Conservation (phyloP, 2,329 filamentous ascomycete genomes). For the Aspergillus clavatus region DNA sequence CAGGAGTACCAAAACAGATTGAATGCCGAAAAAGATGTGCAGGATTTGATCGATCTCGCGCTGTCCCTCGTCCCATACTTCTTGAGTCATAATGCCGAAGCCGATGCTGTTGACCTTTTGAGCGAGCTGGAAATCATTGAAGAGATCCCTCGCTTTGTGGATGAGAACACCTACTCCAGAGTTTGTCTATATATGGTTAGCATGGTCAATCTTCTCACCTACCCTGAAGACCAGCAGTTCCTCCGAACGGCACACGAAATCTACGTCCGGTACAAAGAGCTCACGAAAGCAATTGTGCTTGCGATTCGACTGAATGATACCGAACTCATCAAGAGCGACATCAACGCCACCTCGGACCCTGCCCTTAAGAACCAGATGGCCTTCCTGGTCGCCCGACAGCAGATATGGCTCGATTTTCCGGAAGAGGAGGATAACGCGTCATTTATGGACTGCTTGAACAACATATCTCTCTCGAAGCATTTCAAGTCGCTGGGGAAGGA, state of each 20-base stretch:
- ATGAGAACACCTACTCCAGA: constrained; percentile 86
- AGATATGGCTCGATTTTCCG: constrained; percentile 70
- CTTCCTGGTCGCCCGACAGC: constrained; percentile 86
- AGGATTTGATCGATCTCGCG: constrained; percentile 81
- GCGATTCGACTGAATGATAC: constrained; percentile 89
- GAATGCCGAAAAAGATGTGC: constrained; percentile 74
- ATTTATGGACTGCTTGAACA: constrained; percentile 77
- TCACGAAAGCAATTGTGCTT: constrained; percentile 87
- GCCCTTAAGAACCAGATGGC: constrained; percentile 88
- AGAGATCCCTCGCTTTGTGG: constrained; percentile 78
- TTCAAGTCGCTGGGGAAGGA: constrained; percentile 94
- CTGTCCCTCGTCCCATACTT: constrained; percentile 86
- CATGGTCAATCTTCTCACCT: constrained; percentile 96
- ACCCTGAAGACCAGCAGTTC: constrained; percentile 95
- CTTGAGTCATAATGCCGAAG: constrained; percentile 94
- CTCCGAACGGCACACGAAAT: constrained; percentile 88
- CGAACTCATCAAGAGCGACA: constrained; percentile 74
- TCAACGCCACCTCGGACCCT: constrained; percentile 73
- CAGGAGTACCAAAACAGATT: constrained; percentile 87
- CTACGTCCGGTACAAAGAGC: constrained; percentile 88
- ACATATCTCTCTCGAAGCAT: constrained; percentile 80
- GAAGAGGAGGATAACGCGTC: constrained; percentile 66
- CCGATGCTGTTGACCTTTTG: constrained; percentile 93
- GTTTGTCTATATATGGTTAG: constrained; percentile 98
- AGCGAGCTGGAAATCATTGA: constrained; percentile 98